These are phyloP conservation scores for Stentor coeruleus DNA, from an alignment of 73 alveolate genomes.

Conservation along the genomic window DNA sequence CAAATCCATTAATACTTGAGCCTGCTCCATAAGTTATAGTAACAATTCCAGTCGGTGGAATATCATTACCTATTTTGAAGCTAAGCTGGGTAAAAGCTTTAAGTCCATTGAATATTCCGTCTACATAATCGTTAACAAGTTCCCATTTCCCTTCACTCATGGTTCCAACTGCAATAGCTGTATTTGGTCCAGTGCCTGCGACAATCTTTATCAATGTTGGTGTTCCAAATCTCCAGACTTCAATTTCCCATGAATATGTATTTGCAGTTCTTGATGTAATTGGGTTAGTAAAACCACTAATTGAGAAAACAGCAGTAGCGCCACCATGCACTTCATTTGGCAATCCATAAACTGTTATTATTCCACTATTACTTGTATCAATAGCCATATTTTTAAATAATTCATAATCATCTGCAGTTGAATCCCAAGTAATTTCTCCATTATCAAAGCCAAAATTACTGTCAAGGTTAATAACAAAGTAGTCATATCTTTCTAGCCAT, in stretches of 20 bases:
- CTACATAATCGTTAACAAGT: background rate
- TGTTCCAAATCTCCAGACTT: background rate
- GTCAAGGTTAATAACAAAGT: background rate
- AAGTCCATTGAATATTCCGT: background rate
- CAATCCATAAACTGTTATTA: background rate
- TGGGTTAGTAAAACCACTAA: slow-evolving; percentile 1
- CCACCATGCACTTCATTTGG: background rate
- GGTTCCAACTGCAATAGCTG: background rate
- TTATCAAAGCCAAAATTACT: background rate
- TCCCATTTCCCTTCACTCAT: background rate
- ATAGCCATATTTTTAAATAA: background rate
- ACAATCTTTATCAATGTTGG: background rate
- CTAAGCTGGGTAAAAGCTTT: background rate
- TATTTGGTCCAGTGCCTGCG: background rate
- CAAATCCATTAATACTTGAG: background rate
- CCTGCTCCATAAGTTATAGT: background rate
- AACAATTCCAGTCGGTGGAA: background rate
- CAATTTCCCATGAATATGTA: background rate
- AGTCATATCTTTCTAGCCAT: background rate
- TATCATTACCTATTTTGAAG: background rate
- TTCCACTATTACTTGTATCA: background rate
- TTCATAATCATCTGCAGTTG: background rate
- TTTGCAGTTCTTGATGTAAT: background rate
- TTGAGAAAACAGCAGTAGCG: background rate
- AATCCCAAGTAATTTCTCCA: background rate